Base-by-base conservation (phyloP, 2,329 filamentous ascomycete species). In the Penicillium sp. region DNA sequence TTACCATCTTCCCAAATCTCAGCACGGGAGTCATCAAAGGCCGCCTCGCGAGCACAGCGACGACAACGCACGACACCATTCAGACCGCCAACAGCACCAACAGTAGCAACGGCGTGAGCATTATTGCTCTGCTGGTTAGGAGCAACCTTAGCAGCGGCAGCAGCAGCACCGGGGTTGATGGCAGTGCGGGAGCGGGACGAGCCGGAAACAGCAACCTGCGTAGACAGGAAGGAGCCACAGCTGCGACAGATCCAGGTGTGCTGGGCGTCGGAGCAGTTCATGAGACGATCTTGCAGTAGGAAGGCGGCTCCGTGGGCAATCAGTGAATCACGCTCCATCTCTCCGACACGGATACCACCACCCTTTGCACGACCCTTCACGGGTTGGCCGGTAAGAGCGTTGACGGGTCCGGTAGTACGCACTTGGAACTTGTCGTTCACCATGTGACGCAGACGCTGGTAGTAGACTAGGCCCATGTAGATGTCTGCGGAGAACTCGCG, bases 361-460 rank as follows among this genome's bases (percentile, higher is more conserved):
- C 93, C 94, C 75, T 93, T 90, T 72, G 95, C 94, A 72, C 94
- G 83, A 61, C 94, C 94, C 79, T 97, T 97, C 80, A 99, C 94
- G 38, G 94, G 94, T 72, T 99, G 94, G 30, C 93, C 92, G 0
- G 93, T 97, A 14, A 94, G 85, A 23, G 88, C 84, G 51, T 94
- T 94, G 40, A 97, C 88, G 1, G 92, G 92, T 51, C 94, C 94
- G 0, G 94, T 97, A 2, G 94, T 97, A 74, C 94, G 87, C 52
- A 97, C 94, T 75, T 99, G 94, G 81, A 90, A 99, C 77, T 99
- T 99, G 76, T 99, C 94, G 83, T 97, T 97, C 53, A 99, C 94
- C 94, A 99, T 99, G 86, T 99, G 94, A 72, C 94, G 84, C 57
- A 99, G 83, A 74, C 94, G 87, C 77, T 99, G 94, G 81, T 99